These are phyloP conservation scores for Porcisia hertigi DNA, from an alignment of 208 protist species.

Conservation along the genomic window DNA sequence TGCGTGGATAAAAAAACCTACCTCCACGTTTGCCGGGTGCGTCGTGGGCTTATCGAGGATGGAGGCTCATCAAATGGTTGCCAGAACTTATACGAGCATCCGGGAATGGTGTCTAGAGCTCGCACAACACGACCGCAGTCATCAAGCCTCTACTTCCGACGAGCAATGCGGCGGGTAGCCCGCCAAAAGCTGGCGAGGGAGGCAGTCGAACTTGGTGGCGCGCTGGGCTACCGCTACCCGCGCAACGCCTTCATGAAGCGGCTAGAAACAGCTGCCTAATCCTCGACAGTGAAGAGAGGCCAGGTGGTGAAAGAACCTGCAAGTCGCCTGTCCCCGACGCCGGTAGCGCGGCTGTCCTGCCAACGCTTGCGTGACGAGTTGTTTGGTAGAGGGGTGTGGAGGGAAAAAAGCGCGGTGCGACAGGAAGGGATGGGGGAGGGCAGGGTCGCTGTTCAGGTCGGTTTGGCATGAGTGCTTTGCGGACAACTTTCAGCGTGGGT, in stretches of 20 bases:
- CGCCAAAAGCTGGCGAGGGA: conserved; percentile 19
- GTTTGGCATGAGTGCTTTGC: background rate
- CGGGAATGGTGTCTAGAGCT: background rate
- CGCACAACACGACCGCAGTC: conserved; percentile 7
- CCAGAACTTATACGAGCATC: background rate
- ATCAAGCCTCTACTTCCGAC: conserved; percentile 29
- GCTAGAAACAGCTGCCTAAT: background rate
- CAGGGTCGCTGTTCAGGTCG: background rate
- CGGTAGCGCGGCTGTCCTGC: conserved; percentile 1
- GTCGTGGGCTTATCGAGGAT: conserved; percentile 18
- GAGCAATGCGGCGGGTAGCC: conserved; percentile 14
- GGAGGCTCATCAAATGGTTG: conserved; percentile 13
- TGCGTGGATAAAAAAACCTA: conserved; percentile 26
- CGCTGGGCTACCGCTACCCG: conserved; percentile 20
- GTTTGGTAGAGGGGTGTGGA: background rate
- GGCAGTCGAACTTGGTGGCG: conserved; percentile 19
- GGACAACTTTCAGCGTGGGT: background rate
- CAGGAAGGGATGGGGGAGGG: background rate
- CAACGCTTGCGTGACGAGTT: background rate
- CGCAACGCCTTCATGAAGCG: conserved; percentile 5
- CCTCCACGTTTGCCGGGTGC: conserved; percentile 25
- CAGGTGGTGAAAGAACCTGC: background rate
- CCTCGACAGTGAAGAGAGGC: background rate
- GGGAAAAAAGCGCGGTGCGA: background rate
- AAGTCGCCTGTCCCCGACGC: background rate